phyloP scores from a whole-genome alignment of 2,329 filamentous ascomycete genomes.

The Neophaeococcomyces aloes region DNA sequence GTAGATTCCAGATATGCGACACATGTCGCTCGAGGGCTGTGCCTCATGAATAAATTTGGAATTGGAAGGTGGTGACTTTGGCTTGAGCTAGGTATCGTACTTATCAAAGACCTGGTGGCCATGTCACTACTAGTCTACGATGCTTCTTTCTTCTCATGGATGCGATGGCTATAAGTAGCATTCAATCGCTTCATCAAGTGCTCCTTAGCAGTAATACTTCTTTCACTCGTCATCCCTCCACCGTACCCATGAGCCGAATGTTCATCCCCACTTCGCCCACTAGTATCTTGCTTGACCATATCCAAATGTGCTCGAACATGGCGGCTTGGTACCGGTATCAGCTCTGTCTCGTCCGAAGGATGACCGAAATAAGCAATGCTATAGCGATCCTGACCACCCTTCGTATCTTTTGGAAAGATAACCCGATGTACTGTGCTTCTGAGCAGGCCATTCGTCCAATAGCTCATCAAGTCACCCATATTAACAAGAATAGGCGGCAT shows the following conservation, averaged over 20 bases:
- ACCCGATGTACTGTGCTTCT: slow-evolving; percentile 85
- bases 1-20: no score
- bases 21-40: no score
- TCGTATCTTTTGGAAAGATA: slow-evolving; percentile 50
- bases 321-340: slow-evolving; percentile 46
- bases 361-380: slow-evolving; percentile 55
- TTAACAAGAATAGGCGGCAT: slow-evolving; percentile 62
- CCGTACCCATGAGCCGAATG: slow-evolving; percentile 27
- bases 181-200: slow-evolving; percentile 48
- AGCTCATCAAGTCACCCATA: slow-evolving; percentile 62
- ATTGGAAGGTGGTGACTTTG: no score
- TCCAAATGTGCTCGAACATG: slow-evolving; percentile 35
- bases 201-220: slow-evolving; percentile 45
- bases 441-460: slow-evolving; percentile 84
- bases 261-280: slow-evolving; percentile 27
- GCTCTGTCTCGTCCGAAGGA: slow-evolving; percentile 43
- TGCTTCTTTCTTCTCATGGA: slow-evolving; percentile 13
- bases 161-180: slow-evolving; percentile 45
- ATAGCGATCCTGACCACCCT: slow-evolving; percentile 41
- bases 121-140: not conserved
- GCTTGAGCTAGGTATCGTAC: no score
- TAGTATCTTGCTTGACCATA: slow-evolving; percentile 18
- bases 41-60: no score
- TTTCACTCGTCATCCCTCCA: slow-evolving; percentile 27
- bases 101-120: no score